phyloP scores from a whole-genome alignment of 805 yeast species.

The Lipomyces yamadae region DNA sequence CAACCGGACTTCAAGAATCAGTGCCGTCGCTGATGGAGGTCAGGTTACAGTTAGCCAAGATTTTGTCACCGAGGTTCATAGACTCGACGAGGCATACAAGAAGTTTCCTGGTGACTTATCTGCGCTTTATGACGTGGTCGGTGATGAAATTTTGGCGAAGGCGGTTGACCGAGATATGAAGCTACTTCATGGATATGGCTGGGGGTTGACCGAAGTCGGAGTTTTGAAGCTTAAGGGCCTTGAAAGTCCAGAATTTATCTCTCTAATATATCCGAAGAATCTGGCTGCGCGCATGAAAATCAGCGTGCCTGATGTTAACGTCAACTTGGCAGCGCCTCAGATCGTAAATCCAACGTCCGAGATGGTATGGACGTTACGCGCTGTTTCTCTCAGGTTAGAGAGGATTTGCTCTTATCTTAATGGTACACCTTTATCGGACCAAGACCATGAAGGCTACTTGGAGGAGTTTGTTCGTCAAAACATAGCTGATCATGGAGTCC shows the following conservation, averaged over 20 bases:
- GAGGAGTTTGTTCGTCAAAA: constrained; percentile 24
- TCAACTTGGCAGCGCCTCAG: constrained; percentile 1
- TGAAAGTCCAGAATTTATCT: constrained; percentile 87
- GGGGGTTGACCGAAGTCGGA: constrained; percentile 71
- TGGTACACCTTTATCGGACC: constrained; percentile 23
- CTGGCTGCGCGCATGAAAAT: constrained; percentile 63
- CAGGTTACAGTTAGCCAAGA: constrained; percentile 87
- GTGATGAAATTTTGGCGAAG: constrained; percentile 53
- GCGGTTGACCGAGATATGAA: constrained; percentile 68
- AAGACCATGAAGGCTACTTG: constrained; percentile 17
- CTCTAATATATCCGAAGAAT: constrained; percentile 72
- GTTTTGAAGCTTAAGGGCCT: constrained; percentile 90
- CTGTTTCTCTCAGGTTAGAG: constrained; percentile 30
- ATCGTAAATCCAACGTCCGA: constrained; percentile 9
- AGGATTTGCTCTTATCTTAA: constrained; percentile 30
- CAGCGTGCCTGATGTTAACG: constrained; percentile 15
- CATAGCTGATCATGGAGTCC: constrained; percentile 26
- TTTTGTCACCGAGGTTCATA: constrained; percentile 71
- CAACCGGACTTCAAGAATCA: constrained; percentile 89
- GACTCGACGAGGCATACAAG: constrained; percentile 55
- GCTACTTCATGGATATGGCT: constrained; percentile 70
- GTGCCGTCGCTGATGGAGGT: constrained; percentile 98
- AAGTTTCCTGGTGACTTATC: constrained; percentile 45
- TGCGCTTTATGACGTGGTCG: constrained; percentile 20
- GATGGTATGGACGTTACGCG: constrained; percentile 16